phyloP scores from a whole-genome alignment of 2,329 filamentous ascomycete species.

The Polychaeton citri region DNA sequence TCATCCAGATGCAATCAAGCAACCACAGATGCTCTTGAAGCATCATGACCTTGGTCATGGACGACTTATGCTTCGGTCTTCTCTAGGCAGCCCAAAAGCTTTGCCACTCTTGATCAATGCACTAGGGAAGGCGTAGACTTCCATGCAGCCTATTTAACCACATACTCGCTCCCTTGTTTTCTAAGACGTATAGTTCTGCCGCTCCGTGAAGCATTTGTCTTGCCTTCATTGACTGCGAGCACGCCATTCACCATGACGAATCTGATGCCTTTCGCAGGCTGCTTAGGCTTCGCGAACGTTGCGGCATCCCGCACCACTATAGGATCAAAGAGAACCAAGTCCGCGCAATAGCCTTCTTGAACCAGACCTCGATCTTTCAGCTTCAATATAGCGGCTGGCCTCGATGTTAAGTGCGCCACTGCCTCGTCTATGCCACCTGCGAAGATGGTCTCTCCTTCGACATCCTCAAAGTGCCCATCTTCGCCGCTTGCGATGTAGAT shows the following conservation, averaged over 20 bases:
- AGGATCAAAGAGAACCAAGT: conserved; percentile 15
- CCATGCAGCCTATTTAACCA: conserved; percentile 5
- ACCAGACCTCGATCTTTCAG: conserved; percentile 12
- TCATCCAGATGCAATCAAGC: too few relatives aligned
- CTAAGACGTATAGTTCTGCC: conserved; percentile 12
- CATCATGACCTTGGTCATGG: too few relatives aligned
- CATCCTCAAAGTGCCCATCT: conserved; percentile 7
- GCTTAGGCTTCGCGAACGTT: conserved; percentile 14
- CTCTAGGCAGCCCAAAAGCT: too few relatives aligned
- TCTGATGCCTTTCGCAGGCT: conserved; percentile 13
- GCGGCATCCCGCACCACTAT: conserved; percentile 13
- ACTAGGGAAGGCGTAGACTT: too few relatives aligned
- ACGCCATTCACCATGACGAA: conserved; percentile 14
- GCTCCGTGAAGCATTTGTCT: conserved; percentile 8
- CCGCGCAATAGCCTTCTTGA: conserved; percentile 12
- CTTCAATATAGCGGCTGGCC: conserved; percentile 11
- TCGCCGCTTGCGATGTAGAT: conserved; percentile 9
- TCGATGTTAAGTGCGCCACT: conserved; percentile 14
- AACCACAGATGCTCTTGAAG: too few relatives aligned
- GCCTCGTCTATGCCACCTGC: conserved; percentile 15
- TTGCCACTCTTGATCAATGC: too few relatives aligned
- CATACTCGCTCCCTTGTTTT: conserved; percentile 2
- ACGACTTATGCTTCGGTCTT: too few relatives aligned
- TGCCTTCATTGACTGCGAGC: conserved; percentile 13
- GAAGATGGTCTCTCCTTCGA: conserved; percentile 13